Conservation (phyloP, 1,139 yeast genomes). For the Protomyces pachydermus region DNA sequence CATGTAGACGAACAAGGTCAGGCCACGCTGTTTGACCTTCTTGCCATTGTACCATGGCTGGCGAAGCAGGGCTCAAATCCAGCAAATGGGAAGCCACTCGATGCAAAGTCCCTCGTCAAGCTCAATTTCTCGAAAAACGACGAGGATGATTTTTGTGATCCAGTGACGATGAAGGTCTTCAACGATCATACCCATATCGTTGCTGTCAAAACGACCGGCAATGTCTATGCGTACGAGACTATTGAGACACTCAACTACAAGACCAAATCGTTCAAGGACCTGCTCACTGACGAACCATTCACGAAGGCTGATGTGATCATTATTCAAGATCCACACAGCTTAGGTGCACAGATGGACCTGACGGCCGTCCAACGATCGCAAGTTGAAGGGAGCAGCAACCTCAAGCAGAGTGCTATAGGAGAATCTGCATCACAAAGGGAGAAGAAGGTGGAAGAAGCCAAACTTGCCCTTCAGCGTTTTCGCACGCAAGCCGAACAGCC, state of each 20-base stretch:
- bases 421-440: conserved; percentile 20
- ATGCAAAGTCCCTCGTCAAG: conserved; percentile 35
- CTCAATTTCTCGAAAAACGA: conserved; percentile 37
- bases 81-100: conserved; percentile 37
- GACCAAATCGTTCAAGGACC: conserved; percentile 38
- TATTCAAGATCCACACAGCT: conserved; percentile 32
- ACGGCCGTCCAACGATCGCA: conserved; percentile 16
- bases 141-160: conserved; percentile 39
- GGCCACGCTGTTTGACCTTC: conserved; percentile 38
- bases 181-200: conserved; percentile 37
- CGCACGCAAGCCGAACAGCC: background rate
- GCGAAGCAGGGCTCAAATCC: conserved; percentile 39
- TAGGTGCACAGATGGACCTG: conserved; percentile 3
- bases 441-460: conserved; percentile 7
- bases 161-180: conserved; percentile 40
- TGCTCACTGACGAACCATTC: conserved; percentile 39
- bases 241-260: conserved; percentile 38
- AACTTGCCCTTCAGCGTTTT: conserved; percentile 4
- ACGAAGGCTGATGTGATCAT: conserved; percentile 37
- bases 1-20: conserved; percentile 37
- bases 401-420: background rate
- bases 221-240: conserved; percentile 40
- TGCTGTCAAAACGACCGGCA: conserved; percentile 38
- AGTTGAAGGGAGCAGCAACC: background rate
- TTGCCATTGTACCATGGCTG: conserved; percentile 39